Evolutionary conservation across 495 filamentous ascomycete species (phyloP), one percentile per base, ranked within the genome.

Genomic region (Poronia punctata): DNA sequence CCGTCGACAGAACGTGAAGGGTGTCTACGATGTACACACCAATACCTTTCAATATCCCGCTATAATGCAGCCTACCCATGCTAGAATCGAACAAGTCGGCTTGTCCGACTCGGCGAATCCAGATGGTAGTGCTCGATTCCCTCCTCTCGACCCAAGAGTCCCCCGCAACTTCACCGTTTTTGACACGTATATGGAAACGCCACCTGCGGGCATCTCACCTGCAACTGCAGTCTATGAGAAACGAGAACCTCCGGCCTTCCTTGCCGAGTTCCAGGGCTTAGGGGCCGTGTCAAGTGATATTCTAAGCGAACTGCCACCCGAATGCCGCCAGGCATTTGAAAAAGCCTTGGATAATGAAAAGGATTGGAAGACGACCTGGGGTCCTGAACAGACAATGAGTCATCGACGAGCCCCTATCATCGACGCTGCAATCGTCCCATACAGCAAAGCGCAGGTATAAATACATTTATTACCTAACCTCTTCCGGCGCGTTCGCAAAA

Each of bases 1-100:
- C 21, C 82, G 92, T 18, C 78, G 78, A 12, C 52, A 61, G n/a
- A 88, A 79, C 43, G 61, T 80, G 9, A 70, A 76, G 23, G 92
- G 92, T 17, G 68, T 88, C 17, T 98, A 98, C 59, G 88, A 98
- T 48, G 76, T 89, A 16, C 88, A 96, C 63, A 95, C 92, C 28
- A 98, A 98, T 56, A 49, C 68, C 27, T 84, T 96, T 72, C 83
- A 86, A 48, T 92, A 83, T 50, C 93, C 92, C 0, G 75, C 75
- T 42, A 86, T 75, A 50, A 95, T 85, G 72, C 93, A 98, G 64
- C 87, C 92, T 0, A 90, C 89, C 2, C 84, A 86, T 56, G 86
- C 77, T 7, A 78, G 79, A 38, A 86, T 88, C 72, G 86, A 88
- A 62, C 76, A 79, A 30, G 61, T 87, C 27, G 56, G 64, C 36